phyloP scores from a whole-genome alignment of 2,329 filamentous ascomycete genomes.

The Xylariaceae sp. region DNA sequence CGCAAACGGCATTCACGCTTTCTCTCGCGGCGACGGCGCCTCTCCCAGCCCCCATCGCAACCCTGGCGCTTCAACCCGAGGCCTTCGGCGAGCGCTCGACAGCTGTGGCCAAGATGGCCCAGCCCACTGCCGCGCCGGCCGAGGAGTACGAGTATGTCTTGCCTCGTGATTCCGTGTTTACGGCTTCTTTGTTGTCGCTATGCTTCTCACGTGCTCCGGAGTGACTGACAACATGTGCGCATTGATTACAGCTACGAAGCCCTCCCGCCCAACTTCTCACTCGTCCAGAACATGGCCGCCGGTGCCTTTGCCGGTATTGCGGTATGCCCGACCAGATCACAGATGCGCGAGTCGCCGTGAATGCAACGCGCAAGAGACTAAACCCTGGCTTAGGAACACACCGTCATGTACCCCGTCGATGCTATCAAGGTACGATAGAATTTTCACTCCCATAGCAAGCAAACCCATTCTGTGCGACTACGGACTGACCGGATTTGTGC shows the following conservation, averaged over 20 bases:
- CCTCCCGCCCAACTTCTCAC: slow-evolving; percentile 88
- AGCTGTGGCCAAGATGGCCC: slow-evolving; percentile 66
- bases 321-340: slow-evolving; percentile 42
- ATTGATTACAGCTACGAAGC: slow-evolving; percentile 67
- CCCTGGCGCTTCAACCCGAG: slow-evolving; percentile 58
- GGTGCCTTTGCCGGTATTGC: slow-evolving; percentile 96
- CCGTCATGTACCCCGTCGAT: slow-evolving; percentile 98
- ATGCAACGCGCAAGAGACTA: neutral
- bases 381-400: slow-evolving; percentile 68
- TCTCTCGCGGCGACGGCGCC: slow-evolving; percentile 15
- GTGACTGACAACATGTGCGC: slow-evolving; percentile 6
- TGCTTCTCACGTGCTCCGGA: neutral
- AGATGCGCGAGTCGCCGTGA: neutral
- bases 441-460: slow-evolving; percentile 2
- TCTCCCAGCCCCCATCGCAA: slow-evolving; percentile 38
- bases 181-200: no score
- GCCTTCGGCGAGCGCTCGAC: slow-evolving; percentile 58
- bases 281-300: slow-evolving; percentile 90
- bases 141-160: slow-evolving; percentile 62
- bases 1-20: neutral
- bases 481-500: slow-evolving; percentile 20
- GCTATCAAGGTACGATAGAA: slow-evolving; percentile 73
- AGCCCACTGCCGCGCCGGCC: slow-evolving; percentile 57
- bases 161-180: neutral
- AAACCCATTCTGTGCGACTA: slow-evolving; percentile 14